A percentile compares a stretch with the other conserved stretches of the same genome.
Conservation (phyloP, 495 filamentous ascomycete species). For the Rusavskia elegans region DNA sequence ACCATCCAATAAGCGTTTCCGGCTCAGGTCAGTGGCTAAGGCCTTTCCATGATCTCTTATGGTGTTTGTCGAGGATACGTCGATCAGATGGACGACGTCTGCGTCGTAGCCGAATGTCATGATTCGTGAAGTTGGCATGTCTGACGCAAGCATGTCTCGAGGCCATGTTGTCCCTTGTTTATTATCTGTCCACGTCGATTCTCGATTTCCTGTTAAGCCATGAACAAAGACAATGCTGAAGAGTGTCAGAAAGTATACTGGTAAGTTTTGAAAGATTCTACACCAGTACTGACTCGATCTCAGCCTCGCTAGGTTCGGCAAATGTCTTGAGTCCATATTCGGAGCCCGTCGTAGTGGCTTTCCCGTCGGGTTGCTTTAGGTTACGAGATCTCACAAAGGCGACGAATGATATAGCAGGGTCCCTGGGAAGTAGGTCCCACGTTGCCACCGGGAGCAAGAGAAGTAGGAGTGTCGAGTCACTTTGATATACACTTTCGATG, state of each 20-base stretch:
- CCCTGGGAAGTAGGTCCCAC: slow-evolving; percentile 35
- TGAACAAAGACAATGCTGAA: slow-evolving; percentile 6
- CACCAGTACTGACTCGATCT: too few relatives aligned
- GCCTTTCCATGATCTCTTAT: slow-evolving; percentile 6
- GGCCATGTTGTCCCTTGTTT: slow-evolving; percentile 15
- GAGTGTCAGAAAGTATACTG: too few relatives aligned
- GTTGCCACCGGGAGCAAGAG: slow-evolving; percentile 33
- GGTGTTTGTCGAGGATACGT: slow-evolving; percentile 5
- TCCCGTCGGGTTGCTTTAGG: too few relatives aligned
- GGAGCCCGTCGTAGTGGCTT: too few relatives aligned
- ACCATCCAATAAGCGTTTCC: too few relatives aligned
- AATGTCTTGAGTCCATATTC: too few relatives aligned
- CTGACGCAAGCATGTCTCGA: slow-evolving; percentile 17
- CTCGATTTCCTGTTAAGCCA: slow-evolving; percentile 5
- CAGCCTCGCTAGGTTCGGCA: too few relatives aligned
- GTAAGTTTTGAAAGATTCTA: too few relatives aligned
- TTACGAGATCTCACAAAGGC: slow-evolving; percentile 31
- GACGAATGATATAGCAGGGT: slow-evolving; percentile 32
- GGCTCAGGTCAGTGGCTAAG: too few relatives aligned
- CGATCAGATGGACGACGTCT: slow-evolving; percentile 16
- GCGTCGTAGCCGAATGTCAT: slow-evolving; percentile 30
- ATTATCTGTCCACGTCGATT: slow-evolving; percentile 8
- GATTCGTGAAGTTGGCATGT: slow-evolving; percentile 22
- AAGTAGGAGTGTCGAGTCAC: slow-evolving; percentile 32
- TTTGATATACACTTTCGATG: slow-evolving; percentile 36